A percentile compares a stretch with the other conserved stretches of the same genome.
phyloP scores from a whole-genome alignment of 108 stramenopile genomes.

The Nitzschia sp. region DNA sequence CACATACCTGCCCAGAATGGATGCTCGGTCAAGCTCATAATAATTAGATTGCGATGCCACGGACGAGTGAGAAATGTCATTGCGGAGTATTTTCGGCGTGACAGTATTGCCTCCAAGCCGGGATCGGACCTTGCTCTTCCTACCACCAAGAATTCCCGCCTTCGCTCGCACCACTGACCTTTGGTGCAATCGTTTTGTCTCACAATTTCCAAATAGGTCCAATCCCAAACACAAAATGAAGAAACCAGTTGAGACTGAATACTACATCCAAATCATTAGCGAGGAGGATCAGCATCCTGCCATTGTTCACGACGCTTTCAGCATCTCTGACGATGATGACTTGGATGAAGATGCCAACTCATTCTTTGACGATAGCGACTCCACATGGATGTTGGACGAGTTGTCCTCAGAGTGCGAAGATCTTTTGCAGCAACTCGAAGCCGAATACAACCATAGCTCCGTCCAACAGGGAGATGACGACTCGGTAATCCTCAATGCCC shows the following conservation, averaged over 20 bases:
- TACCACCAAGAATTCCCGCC: neutral
- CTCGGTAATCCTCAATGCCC: neutral
- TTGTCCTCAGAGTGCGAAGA: neutral
- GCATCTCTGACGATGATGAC: neutral
- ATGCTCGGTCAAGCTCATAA: too few relatives aligned
- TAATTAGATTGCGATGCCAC: too few relatives aligned
- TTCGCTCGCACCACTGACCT: too few relatives aligned
- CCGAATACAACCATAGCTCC: too few relatives aligned
- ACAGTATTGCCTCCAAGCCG: too few relatives aligned
- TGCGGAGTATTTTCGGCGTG: too few relatives aligned
- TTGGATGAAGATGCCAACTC: neutral
- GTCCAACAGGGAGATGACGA: neutral
- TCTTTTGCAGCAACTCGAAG: too few relatives aligned
- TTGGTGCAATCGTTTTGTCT: too few relatives aligned
- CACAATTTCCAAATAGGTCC: neutral
- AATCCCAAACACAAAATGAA: neutral
- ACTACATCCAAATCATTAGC: neutral
- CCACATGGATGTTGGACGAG: neutral
- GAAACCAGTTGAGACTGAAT: neutral
- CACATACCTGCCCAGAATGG: too few relatives aligned
- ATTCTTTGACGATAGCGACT: constrained; percentile 2
- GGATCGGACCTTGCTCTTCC: too few relatives aligned
- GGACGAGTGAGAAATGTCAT: too few relatives aligned
- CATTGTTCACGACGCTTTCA: neutral
- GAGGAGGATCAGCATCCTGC: neutral